Conservation (phyloP, 202 grass and related monocot genomes). For the Zizania palustris region DNA sequence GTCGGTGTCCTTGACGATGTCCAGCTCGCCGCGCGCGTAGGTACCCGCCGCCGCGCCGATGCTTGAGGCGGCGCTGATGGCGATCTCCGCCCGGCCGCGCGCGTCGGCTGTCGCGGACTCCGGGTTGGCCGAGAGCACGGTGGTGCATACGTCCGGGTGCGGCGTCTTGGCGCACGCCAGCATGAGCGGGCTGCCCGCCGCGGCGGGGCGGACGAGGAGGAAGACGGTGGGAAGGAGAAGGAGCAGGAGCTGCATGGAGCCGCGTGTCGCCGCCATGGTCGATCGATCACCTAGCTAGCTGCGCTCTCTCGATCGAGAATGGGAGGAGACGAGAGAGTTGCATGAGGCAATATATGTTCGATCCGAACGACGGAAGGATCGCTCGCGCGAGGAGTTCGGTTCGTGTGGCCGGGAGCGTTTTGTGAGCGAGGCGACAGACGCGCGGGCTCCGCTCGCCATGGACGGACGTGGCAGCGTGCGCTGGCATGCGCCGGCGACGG, state of each 20-base stretch:
- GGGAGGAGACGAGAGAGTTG: no score
- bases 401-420: conserved; percentile 31
- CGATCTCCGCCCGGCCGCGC: conserved; percentile 42
- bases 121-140: background rate
- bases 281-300: background rate
- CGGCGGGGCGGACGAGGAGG: background rate
- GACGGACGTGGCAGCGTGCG: background rate
- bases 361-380: background rate
- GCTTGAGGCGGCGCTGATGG: conserved; percentile 34
- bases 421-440: background rate
- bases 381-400: background rate
- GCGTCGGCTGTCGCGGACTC: background rate
- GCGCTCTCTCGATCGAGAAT: background rate
- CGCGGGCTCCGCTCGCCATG: background rate
- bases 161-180: conserved; percentile 54
- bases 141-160: conserved; percentile 42
- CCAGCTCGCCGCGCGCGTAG: conserved; percentile 16
- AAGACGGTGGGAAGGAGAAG: background rate
- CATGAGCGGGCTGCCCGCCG: background rate
- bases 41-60: conserved; percentile 30
- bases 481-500: background rate
- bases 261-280: conserved; percentile 25
- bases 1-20: conserved; percentile 17
- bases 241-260: background rate
- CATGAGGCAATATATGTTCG: background rate